These are phyloP conservation scores for Fraxinus nigra DNA, from an alignment of 305 asterid genomes.

Conservation along the genomic window DNA sequence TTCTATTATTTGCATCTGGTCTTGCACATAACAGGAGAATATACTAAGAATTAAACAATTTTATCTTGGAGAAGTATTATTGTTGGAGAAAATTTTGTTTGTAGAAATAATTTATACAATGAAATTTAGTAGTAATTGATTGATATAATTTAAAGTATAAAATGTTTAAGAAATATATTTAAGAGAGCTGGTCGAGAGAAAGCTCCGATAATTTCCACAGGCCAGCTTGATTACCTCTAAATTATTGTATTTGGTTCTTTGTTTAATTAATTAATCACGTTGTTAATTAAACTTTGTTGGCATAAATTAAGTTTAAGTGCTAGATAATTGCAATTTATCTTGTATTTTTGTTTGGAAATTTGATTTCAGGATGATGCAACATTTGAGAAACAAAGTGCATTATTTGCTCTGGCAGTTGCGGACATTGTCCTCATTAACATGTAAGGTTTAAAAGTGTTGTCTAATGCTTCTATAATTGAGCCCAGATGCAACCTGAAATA, in stretches of 20 bases:
- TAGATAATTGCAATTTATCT: not conserved
- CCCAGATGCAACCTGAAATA: not conserved
- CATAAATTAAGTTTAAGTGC: not conserved
- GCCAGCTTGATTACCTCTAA: not conserved
- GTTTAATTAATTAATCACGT: not conserved
- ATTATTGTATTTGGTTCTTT: not conserved
- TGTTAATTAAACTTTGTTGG: not conserved
- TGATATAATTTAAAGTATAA: not conserved
- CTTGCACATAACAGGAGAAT: not conserved
- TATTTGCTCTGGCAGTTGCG: conserved; percentile 66
- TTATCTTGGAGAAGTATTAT: not conserved
- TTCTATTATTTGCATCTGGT: not conserved
- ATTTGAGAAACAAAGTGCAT: conserved; percentile 70
- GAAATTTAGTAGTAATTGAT: not conserved
- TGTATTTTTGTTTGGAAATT: conserved; percentile 4
- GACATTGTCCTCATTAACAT: conserved; percentile 73
- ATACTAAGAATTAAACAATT: not conserved
- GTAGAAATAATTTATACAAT: not conserved
- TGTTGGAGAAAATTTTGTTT: not conserved
- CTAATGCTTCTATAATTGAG: not conserved
- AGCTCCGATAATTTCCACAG: not conserved
- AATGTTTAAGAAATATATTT: not conserved
- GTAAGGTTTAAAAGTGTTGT: conserved; percentile 39
- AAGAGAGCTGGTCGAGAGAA: not conserved
- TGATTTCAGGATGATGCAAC: conserved; percentile 66